These are phyloP conservation scores for Boletus fagicola DNA, from an alignment of 768 basidiomycete genomes.

Conservation along the genomic window DNA sequence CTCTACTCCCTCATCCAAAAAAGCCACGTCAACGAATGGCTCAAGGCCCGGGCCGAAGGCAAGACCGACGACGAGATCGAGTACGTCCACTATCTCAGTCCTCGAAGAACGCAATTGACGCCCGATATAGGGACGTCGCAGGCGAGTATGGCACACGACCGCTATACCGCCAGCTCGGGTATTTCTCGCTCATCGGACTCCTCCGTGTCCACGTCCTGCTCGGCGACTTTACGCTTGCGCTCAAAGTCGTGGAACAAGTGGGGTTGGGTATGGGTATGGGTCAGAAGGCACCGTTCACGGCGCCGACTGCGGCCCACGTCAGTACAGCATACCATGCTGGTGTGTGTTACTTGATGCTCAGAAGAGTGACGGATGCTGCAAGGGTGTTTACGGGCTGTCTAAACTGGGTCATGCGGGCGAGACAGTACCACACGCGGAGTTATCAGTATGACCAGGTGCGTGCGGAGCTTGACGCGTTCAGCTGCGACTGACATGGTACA, in stretches of 20 bases:
- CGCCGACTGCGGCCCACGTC: constrained; percentile 96
- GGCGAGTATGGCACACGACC: constrained; percentile 91
- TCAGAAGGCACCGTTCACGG: constrained; percentile 90
- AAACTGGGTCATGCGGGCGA: constrained; percentile 94
- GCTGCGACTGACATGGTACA: constrained; percentile 27
- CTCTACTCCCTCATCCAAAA: constrained; percentile 99
- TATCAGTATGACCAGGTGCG: constrained; percentile 93
- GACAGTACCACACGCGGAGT: constrained; percentile 94
- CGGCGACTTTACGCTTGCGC: constrained; percentile 91
- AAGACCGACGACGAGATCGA: constrained; percentile 80
- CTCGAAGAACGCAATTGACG: constrained; percentile 2
- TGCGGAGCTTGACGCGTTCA: neutral
- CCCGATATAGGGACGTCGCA: constrained; percentile 62
- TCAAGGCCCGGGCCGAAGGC: constrained; percentile 76
- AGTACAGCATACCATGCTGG: constrained; percentile 94
- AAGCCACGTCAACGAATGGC: constrained; percentile 91
- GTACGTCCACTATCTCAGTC: constrained; percentile 43
- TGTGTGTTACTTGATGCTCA: constrained; percentile 94
- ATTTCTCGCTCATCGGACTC: constrained; percentile 94
- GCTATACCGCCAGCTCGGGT: constrained; percentile 92
- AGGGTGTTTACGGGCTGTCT: constrained; percentile 89
- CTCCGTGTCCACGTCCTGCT: constrained; percentile 94
- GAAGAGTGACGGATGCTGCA: constrained; percentile 93
- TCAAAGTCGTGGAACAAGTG: constrained; percentile 93
- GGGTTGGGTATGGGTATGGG: constrained; percentile 89